Conservation (phyloP, 164 flowering plant species). For the Aristolochia contorta region DNA sequence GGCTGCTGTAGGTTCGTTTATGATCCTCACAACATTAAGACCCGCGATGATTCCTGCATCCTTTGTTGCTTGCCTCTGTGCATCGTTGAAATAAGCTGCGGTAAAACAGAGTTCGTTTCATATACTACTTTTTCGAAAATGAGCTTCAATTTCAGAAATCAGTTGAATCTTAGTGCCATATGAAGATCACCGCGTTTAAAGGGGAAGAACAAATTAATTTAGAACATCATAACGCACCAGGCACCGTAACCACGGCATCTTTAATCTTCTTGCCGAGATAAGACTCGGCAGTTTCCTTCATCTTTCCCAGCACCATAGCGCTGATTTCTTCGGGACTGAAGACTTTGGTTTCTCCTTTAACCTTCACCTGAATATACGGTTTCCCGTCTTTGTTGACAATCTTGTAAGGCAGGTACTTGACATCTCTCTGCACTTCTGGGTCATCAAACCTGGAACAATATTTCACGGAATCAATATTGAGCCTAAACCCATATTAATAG, state of each 20-base stretch:
- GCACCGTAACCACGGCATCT: constrained; percentile 92
- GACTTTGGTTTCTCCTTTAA: constrained; percentile 69
- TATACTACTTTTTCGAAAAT: too few species aligned
- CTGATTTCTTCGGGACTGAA: constrained; percentile 92
- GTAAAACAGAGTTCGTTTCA: not conserved
- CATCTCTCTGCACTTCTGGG: constrained; percentile 80
- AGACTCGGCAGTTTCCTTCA: constrained; percentile 95
- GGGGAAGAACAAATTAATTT: too few species aligned
- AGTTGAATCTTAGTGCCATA: too few species aligned
- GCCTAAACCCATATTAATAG: not conserved
- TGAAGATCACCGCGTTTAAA: too few species aligned
- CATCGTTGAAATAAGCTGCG: constrained; percentile 89
- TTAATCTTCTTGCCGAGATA: constrained; percentile 90
- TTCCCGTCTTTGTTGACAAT: constrained; percentile 86
- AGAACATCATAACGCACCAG: constrained; percentile 34
- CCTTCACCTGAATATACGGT: constrained; percentile 75
- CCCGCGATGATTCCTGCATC: constrained; percentile 94
- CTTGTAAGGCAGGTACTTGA: constrained; percentile 75
- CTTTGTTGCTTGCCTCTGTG: constrained; percentile 94
- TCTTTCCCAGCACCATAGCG: constrained; percentile 75
- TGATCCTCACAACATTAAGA: constrained; percentile 76
- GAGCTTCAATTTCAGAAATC: not conserved
- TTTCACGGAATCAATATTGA: not conserved
- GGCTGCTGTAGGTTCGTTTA: constrained; percentile 92
- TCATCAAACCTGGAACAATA: constrained; percentile 65